These are phyloP conservation scores for Aureobasidium sp. DNA, from an alignment of 2,329 filamentous ascomycete genomes.

Conservation along the genomic window DNA sequence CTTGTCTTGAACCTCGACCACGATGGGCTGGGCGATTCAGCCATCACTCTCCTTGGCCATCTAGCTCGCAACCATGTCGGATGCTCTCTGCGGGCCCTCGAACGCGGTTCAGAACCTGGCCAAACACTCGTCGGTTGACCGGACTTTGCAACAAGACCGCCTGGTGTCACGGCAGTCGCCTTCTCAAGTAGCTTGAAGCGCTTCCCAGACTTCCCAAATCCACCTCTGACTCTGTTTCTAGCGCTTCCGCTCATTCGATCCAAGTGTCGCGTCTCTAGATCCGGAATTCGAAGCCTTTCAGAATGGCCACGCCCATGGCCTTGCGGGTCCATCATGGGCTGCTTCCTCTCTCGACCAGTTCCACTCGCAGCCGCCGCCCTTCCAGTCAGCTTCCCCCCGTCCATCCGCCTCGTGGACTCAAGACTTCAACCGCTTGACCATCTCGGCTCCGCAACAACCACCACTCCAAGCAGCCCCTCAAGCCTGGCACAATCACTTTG, in stretches of 20 bases:
- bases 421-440: conserved; percentile 41
- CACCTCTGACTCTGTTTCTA: conserved; percentile 25
- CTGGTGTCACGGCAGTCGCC: conserved; percentile 46
- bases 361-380: conserved; percentile 19
- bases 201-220: neutral
- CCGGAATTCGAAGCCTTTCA: conserved; percentile 64
- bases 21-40: neutral
- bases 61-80: conserved; percentile 45
- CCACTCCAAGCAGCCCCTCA: conserved; percentile 32
- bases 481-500: conserved; percentile 23
- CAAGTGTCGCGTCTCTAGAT: conserved; percentile 48
- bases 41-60: neutral
- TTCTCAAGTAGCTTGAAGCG: conserved; percentile 39
- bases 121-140: conserved; percentile 59
- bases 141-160: conserved; percentile 65
- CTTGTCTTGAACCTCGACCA: neutral
- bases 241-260: conserved; percentile 54
- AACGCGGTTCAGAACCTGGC: conserved; percentile 66
- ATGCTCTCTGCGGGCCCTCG: conserved; percentile 64
- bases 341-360: conserved; percentile 27
- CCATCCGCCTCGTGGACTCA: conserved; percentile 31
- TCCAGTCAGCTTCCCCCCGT: conserved; percentile 25
- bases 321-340: conserved; percentile 24
- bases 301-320: conserved; percentile 34
- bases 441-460: conserved; percentile 36